Percentiles rank a stretch among this genome's conserved stretches.
phyloP scores from a whole-genome alignment of 257 asterid species.

The Solanum commersonii region DNA sequence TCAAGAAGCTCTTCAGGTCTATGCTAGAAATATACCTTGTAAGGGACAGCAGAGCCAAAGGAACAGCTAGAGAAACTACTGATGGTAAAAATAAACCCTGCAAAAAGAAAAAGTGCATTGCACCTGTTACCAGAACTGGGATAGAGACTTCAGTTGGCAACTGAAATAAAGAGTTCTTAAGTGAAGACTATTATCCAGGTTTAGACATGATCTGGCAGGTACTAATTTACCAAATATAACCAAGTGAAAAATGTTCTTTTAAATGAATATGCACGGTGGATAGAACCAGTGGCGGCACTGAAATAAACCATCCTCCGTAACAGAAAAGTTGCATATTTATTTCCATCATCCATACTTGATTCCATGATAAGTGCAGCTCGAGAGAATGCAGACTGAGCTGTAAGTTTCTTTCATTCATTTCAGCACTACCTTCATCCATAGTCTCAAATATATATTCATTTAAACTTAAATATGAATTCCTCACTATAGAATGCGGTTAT shows the following conservation, averaged over 20 bases:
- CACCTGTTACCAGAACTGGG: not conserved
- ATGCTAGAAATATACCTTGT: slow-evolving; percentile 54
- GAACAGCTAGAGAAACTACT: slow-evolving; percentile 70
- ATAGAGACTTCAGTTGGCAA: not conserved
- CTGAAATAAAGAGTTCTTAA: not conserved
- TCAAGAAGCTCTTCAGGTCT: slow-evolving; percentile 5
- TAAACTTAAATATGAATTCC: not conserved
- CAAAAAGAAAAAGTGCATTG: slow-evolving; percentile 5
- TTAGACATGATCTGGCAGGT: not conserved
- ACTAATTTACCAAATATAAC: not conserved
- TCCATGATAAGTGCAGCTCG: not conserved
- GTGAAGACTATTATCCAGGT: not conserved
- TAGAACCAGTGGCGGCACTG: not conserved
- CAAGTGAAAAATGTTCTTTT: not conserved
- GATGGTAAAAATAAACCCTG: slow-evolving; percentile 82
- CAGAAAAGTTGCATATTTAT: not conserved
- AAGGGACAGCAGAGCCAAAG: slow-evolving; percentile 89
- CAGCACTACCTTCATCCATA: not conserved
- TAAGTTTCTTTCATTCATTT: not conserved
- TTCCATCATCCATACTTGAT: not conserved
- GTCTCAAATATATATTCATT: not conserved
- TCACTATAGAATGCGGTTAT: not conserved
- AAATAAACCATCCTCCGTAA: not conserved
- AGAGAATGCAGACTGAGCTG: not conserved
- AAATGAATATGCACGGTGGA: not conserved